These are phyloP conservation scores for Colletotrichum gigasporum DNA, from an alignment of 2,329 filamentous ascomycete species.

Conservation along the genomic window DNA sequence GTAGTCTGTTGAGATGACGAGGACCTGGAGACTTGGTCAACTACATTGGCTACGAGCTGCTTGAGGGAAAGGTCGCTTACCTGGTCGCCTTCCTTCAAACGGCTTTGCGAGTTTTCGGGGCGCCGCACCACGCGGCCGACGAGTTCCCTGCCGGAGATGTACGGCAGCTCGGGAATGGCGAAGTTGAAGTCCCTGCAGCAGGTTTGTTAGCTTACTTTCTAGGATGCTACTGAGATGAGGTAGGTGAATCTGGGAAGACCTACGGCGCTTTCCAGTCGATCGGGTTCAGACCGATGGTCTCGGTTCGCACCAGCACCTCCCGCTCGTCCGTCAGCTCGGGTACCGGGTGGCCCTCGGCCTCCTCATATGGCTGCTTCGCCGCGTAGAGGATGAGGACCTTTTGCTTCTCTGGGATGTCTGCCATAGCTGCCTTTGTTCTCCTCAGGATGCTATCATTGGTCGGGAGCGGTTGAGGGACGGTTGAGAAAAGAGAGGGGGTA, in stretches of 20 bases:
- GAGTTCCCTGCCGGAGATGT: constrained; percentile 76
- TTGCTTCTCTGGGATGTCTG: constrained; percentile 43
- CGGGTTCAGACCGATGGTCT: constrained; percentile 77
- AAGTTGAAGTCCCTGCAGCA: constrained; percentile 72
- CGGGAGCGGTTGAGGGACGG: no score
- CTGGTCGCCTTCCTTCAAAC: constrained; percentile 63
- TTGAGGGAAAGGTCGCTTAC: constrained; percentile 41
- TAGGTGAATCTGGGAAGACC: constrained; percentile 38
- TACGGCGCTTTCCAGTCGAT: constrained; percentile 82
- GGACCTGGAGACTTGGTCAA: constrained; percentile 47
- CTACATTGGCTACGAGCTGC: neutral
- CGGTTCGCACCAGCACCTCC: constrained; percentile 71
- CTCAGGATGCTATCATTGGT: constrained; percentile 13
- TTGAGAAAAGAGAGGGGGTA: neutral
- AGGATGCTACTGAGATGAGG: neutral
- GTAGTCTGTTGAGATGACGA: constrained; percentile 80
- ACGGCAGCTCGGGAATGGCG: constrained; percentile 73
- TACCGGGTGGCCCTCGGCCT: constrained; percentile 54
- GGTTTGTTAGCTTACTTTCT: neutral
- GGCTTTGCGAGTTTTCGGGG: constrained; percentile 38
- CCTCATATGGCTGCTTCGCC: constrained; percentile 57
- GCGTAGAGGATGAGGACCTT: constrained; percentile 60
- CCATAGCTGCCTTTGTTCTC: constrained; percentile 9
- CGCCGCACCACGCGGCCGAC: constrained; percentile 66
- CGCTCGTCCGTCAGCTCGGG: constrained; percentile 47